Conservation (phyloP, 2,329 filamentous ascomycete species). For the Chrysoporthe austroafricana region DNA sequence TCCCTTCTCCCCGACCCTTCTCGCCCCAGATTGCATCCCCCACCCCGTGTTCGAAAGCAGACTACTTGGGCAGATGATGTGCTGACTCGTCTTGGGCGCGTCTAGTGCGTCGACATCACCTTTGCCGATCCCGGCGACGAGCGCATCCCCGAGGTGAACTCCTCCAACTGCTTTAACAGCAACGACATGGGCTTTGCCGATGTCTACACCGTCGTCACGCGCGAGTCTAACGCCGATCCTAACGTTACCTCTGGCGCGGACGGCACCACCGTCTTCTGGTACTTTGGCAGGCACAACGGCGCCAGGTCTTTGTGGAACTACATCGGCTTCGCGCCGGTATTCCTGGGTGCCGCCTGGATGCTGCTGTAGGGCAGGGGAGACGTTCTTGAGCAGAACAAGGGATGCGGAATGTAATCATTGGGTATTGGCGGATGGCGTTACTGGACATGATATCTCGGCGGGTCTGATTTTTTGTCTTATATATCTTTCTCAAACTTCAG, state of each 20-base stretch:
- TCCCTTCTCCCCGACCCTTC: not conserved
- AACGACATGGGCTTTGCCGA: slow-evolving; percentile 75
- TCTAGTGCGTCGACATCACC: slow-evolving; percentile 89
- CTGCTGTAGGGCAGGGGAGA: not conserved
- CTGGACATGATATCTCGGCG: slow-evolving; percentile 23
- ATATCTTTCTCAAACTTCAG: not conserved
- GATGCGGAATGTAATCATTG: not conserved
- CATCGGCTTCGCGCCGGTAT: slow-evolving; percentile 48
- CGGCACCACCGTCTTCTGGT: slow-evolving; percentile 33
- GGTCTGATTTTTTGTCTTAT: not conserved
- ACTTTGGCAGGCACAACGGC: slow-evolving; percentile 33
- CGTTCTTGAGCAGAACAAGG: not conserved
- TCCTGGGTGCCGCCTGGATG: slow-evolving; percentile 44
- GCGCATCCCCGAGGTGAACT: slow-evolving; percentile 71
- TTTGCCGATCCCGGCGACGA: slow-evolving; percentile 78
- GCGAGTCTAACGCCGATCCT: slow-evolving; percentile 42
- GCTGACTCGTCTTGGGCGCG: not conserved
- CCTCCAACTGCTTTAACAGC: slow-evolving; percentile 87
- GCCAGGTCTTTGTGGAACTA: slow-evolving; percentile 35
- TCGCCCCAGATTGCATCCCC: no score
- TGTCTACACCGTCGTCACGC: slow-evolving; percentile 70
- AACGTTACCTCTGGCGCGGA: slow-evolving; percentile 39
- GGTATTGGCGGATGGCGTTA: not conserved
- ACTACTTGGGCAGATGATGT: not conserved
- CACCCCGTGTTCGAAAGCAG: no score